Base-by-base conservation (phyloP, 768 basidiomycete genomes). In the Hysterangium stoloniferum region DNA sequence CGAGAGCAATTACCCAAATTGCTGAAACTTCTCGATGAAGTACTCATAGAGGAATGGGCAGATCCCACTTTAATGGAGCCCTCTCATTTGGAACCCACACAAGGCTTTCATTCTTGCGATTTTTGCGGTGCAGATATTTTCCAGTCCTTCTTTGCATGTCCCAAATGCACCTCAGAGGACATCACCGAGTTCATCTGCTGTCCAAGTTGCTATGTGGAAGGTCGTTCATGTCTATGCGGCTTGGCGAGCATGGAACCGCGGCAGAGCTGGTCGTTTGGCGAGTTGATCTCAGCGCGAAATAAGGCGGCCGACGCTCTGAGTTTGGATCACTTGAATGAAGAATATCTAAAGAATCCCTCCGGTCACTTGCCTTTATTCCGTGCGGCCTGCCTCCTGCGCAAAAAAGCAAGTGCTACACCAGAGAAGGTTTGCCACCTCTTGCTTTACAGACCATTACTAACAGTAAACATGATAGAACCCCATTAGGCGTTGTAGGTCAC, bases 41-140 rank as follows among this genome's bases (percentile, higher is more conserved):
- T 85, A 22, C 62, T 85, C 13, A 49, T 61, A 3, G 70, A 80
- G 49, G 81, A 82, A 60, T 74, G 57, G 43, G 33, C 47, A 31
- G 35, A 19, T 45, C 29, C 40, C 36, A 28, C 6, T 25, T 27
- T 4, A 57, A 64, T 2, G 55, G 22, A 58, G 35, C 61, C 69
- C 15, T 32, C 44, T 29, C 48, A 50, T 15, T 45, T 53, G 28
- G 45, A 54, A 37, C 31, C 36, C 4, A 47, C 54, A n/a, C 48
- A 46, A 41, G 38, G 57, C 40, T 33, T 68, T 76, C 31, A 67
- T 58, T 50, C 45, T 6, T 91, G 89, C 59, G 87, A 91, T 60
- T 90, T 87, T 61, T 92, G 89, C 58, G 81, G 79, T 15, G 77
- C 76, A 2, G 89, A 92, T 58, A 76, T 92, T 53, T 91, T 90